phyloP scores from a whole-genome alignment of 73 alveolate species.

The Paramecium bursaria region DNA sequence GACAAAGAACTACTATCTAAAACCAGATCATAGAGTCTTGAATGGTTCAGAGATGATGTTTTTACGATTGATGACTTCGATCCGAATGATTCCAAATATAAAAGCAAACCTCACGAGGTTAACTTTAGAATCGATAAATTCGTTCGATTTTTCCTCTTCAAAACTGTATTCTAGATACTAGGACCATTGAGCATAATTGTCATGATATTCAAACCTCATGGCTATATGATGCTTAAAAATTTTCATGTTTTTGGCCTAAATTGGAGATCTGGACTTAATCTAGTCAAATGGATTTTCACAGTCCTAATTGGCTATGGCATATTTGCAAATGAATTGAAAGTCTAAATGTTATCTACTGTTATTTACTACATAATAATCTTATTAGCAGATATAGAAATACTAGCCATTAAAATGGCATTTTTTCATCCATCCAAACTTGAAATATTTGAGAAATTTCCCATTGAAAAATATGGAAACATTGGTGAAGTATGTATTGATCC shows the following conservation, averaged over 20 bases:
- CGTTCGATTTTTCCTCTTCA: background rate
- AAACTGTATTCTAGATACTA: background rate
- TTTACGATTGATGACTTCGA: background rate
- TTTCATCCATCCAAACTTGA: slow-evolving; percentile 34
- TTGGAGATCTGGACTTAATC: too few species aligned
- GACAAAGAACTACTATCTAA: too few species aligned
- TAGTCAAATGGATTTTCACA: too few species aligned
- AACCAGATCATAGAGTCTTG: too few species aligned
- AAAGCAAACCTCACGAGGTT: slow-evolving; percentile 41
- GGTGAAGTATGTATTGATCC: slow-evolving; percentile 13
- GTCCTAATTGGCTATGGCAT: too few species aligned
- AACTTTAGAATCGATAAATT: background rate
- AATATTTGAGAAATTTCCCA: slow-evolving; percentile 8
- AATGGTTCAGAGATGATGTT: slow-evolving; percentile 13
- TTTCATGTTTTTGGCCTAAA: too few species aligned
- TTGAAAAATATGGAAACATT: background rate
- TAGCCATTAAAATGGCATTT: background rate
- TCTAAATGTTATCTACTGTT: too few species aligned
- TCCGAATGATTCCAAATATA: slow-evolving; percentile 21
- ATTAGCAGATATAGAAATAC: slow-evolving; percentile 5
- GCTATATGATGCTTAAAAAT: too few species aligned
- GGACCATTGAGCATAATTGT: slow-evolving; percentile 42
- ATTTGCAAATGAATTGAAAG: too few species aligned
- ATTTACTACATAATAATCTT: background rate
- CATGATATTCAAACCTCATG: too few species aligned